Conservation (phyloP, 345 rosid genomes). For the Heritiera fomes region DNA sequence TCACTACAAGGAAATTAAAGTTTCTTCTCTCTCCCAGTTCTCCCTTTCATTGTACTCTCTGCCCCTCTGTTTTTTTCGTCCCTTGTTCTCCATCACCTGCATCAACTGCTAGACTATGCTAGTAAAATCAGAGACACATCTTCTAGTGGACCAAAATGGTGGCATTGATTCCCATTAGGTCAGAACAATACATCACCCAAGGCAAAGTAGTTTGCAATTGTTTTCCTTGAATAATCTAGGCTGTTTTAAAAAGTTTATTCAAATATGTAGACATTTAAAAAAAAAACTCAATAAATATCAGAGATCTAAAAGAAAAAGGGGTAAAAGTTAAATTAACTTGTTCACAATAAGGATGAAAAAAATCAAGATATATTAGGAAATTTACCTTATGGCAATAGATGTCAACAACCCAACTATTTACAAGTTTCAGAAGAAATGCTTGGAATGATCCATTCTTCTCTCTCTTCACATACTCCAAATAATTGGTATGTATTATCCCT, state of each 20-base stretch:
- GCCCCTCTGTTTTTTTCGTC: not conserved
- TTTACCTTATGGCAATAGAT: slow-evolving; percentile 94
- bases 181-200: not conserved
- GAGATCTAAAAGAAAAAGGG: not conserved
- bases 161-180: not conserved
- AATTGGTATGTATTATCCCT: slow-evolving; percentile 89
- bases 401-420: slow-evolving; percentile 76
- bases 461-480: slow-evolving; percentile 81
- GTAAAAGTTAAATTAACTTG: not conserved
- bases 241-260: not conserved
- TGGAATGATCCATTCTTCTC: slow-evolving; percentile 71
- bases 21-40: slow-evolving; percentile 1
- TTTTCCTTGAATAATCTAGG: not conserved
- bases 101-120: not conserved
- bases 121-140: not conserved
- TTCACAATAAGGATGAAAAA: not conserved
- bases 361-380: slow-evolving; percentile 9
- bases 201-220: not conserved
- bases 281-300: not conserved
- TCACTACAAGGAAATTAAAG: not conserved
- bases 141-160: not conserved
- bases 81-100: not conserved
- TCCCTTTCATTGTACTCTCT: not conserved
- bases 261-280: not conserved
- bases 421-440: slow-evolving; percentile 64